These are phyloP conservation scores for Trametes punicea DNA, from an alignment of 768 basidiomycete genomes.

Conservation along the genomic window DNA sequence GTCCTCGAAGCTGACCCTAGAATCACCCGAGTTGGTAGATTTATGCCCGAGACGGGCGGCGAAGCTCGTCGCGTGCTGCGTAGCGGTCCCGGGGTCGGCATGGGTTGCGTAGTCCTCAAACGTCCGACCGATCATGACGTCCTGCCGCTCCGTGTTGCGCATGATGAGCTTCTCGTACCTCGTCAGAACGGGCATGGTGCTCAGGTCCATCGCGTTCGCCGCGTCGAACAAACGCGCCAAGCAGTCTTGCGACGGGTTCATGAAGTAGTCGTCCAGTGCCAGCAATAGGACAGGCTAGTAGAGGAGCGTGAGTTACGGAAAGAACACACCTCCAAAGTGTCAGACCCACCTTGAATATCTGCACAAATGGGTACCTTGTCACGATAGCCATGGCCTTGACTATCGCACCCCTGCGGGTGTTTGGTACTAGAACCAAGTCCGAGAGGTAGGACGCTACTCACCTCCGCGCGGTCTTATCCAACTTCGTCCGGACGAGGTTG, in stretches of 20 bases:
- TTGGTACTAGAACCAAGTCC: neutral
- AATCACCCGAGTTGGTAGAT: conserved; percentile 37
- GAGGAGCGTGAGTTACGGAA: neutral
- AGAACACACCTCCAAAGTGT: neutral
- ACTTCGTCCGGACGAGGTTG: conserved; percentile 88
- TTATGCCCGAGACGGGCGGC: conserved; percentile 9
- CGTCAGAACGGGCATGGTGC: conserved; percentile 72
- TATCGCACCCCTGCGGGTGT: conserved; percentile 69
- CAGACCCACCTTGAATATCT: conserved; percentile 81
- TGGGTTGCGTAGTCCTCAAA: conserved; percentile 36
- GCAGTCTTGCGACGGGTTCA: conserved; percentile 84
- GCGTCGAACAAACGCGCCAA: conserved; percentile 89
- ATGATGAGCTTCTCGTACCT: conserved; percentile 85
- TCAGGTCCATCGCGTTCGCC: conserved; percentile 87
- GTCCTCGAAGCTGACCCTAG: conserved; percentile 70
- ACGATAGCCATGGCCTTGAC: conserved; percentile 95
- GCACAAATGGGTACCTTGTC: conserved; percentile 90
- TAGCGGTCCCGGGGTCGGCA: conserved; percentile 22
- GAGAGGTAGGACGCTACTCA: conserved; percentile 32
- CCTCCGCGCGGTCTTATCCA: conserved; percentile 81
- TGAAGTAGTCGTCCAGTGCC: conserved; percentile 93
- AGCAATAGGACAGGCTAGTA: conserved; percentile 85
- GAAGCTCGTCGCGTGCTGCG: conserved; percentile 6
- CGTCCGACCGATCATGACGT: conserved; percentile 84
- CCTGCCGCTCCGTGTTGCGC: conserved; percentile 87